These are phyloP conservation scores for Leonotis leonurus DNA, from an alignment of 257 asterid species.

Conservation along the genomic window DNA sequence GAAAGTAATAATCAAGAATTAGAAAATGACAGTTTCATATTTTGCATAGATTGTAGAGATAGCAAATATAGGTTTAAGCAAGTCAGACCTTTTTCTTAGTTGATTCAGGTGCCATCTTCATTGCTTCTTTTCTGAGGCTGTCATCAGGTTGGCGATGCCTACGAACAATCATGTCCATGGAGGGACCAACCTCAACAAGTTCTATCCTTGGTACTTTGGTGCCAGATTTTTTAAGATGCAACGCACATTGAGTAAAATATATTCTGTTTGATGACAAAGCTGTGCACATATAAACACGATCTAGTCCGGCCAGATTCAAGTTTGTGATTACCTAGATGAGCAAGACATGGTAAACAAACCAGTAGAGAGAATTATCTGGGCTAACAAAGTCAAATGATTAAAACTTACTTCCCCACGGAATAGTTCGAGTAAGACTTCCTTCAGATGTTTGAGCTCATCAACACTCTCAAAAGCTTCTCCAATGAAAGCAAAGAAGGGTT, in stretches of 20 bases:
- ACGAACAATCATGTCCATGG: constrained; percentile 84
- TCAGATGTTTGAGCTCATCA: constrained; percentile 80
- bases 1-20: constrained; percentile 20
- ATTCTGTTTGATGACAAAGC: constrained; percentile 61
- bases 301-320: constrained; percentile 88
- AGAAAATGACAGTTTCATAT: constrained; percentile 6
- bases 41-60: neutral
- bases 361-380: neutral
- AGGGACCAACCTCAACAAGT: constrained; percentile 94
- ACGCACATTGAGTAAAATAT: constrained; percentile 74
- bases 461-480: constrained; percentile 94
- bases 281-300: constrained; percentile 74
- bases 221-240: constrained; percentile 86
- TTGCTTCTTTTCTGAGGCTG: constrained; percentile 58
- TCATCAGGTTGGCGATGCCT: constrained; percentile 85
- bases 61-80: neutral
- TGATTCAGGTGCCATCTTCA: constrained; percentile 53
- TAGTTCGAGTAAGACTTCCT: constrained; percentile 80
- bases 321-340: constrained; percentile 59
- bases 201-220: constrained; percentile 75
- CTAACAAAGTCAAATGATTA: neutral
- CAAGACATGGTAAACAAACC: neutral
- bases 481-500: constrained; percentile 81
- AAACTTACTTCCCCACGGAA: constrained; percentile 78
- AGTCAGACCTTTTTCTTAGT: constrained; percentile 75